These are phyloP conservation scores for Bruguiera parviflora DNA, from an alignment of 345 rosid species.

Conservation along the genomic window DNA sequence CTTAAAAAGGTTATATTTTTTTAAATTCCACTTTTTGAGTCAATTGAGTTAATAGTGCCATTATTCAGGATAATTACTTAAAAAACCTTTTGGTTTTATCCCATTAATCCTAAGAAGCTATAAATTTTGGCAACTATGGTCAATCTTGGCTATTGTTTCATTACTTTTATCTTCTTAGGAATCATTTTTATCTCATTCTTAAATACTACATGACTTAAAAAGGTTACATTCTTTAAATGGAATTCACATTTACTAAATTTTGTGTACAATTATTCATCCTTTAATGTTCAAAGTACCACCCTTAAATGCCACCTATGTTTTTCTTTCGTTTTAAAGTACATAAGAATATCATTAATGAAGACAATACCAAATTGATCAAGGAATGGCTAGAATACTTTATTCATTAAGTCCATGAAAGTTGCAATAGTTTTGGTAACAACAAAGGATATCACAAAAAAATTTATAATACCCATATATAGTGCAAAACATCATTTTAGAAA, in stretches of 20 bases:
- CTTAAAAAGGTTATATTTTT: background rate
- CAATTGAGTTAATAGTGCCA: background rate
- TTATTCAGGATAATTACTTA: background rate
- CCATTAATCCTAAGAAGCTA: background rate
- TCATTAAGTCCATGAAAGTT: too few relatives aligned
- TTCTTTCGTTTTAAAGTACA: too few relatives aligned
- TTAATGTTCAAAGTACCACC: background rate
- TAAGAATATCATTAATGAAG: background rate
- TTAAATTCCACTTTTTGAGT: background rate
- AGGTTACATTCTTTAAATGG: background rate
- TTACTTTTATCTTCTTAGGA: background rate
- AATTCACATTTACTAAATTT: slow-evolving; percentile 2
- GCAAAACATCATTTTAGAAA: too few relatives aligned
- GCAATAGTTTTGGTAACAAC: too few relatives aligned
- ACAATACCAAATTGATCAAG: background rate
- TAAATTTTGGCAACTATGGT: background rate
- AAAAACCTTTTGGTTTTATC: too few relatives aligned
- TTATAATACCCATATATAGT: too few relatives aligned
- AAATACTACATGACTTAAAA: background rate
- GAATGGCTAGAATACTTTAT: background rate
- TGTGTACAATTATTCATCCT: background rate
- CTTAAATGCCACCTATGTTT: background rate
- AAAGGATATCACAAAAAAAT: too few relatives aligned
- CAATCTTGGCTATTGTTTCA: background rate
- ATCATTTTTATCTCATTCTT: background rate